phyloP scores from a whole-genome alignment of 495 filamentous ascomycete genomes.

The Cairneyella variabilis region DNA sequence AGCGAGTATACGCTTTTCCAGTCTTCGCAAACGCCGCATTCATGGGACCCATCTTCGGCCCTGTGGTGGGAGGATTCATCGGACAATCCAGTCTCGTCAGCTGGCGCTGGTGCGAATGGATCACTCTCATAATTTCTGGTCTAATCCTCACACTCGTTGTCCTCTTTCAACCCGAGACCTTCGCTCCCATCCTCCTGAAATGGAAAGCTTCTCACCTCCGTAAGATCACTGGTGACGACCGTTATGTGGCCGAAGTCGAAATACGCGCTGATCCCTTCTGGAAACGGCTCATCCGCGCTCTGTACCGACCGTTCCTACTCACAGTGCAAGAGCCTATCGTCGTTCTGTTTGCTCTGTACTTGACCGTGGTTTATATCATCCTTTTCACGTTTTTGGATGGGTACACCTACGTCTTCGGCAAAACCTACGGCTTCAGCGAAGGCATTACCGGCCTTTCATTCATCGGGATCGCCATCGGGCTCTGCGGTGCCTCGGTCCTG shows the following conservation, averaged over 20 bases:
- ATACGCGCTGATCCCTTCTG: conserved; percentile 55
- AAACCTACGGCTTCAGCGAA: conserved; percentile 49
- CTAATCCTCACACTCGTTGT: conserved; percentile 52
- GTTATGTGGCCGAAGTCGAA: conserved; percentile 68
- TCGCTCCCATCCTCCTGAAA: conserved; percentile 57
- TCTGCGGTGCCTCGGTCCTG: conserved; percentile 39
- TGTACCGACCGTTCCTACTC: conserved; percentile 65
- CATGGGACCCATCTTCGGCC: conserved; percentile 38
- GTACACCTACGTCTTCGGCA: conserved; percentile 60
- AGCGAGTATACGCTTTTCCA: conserved; percentile 62
- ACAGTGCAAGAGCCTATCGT: conserved; percentile 71
- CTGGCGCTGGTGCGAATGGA: conserved; percentile 80
- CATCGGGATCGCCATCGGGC: conserved; percentile 53
- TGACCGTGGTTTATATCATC: conserved; percentile 61
- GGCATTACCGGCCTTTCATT: conserved; percentile 56
- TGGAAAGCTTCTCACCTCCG: conserved; percentile 60
- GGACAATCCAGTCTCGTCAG: conserved; percentile 58
- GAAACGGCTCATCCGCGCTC: conserved; percentile 56
- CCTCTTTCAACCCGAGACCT: conserved; percentile 70
- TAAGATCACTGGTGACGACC: conserved; percentile 58
- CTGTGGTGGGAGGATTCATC: conserved; percentile 61
- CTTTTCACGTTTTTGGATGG: conserved; percentile 65
- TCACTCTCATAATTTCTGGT: conserved; percentile 68
- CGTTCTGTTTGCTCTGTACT: conserved; percentile 56
- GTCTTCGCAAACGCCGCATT: conserved; percentile 50